These are phyloP conservation scores for Raphanus hybrid DNA, from an alignment of 441 rosid species.

Conservation along the genomic window DNA sequence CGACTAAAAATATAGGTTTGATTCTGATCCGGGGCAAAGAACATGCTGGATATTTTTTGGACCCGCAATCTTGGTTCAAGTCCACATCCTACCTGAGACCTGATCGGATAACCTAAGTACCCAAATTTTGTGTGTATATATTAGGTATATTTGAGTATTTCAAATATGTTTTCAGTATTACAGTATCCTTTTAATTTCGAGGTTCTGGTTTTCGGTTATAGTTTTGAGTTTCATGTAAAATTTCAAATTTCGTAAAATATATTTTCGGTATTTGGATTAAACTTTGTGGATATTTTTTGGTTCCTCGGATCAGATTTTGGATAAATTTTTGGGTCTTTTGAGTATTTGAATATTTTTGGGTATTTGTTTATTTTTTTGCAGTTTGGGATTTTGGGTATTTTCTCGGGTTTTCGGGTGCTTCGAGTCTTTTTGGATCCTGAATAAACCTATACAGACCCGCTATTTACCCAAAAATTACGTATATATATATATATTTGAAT, in stretches of 20 bases:
- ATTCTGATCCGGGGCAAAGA: neutral
- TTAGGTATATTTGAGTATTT: neutral
- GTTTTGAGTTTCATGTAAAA: neutral
- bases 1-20: neutral
- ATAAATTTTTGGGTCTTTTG: neutral
- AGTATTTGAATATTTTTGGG: neutral
- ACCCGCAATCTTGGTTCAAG: neutral
- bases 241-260: too few species aligned
- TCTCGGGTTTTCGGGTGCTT: neutral
- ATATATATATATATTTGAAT: too few species aligned
- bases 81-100: neutral
- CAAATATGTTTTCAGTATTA: neutral
- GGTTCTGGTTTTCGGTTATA: neutral
- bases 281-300: neutral
- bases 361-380: neutral
- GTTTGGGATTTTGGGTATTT: neutral
- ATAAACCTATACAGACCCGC: neutral
- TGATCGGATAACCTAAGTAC: neutral
- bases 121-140: neutral
- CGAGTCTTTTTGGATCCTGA: neutral
- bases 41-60: neutral
- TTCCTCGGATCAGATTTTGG: neutral
- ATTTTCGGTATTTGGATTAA: too few species aligned
- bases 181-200: too few species aligned
- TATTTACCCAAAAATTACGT: too few species aligned